phyloP scores from a whole-genome alignment of 2,329 filamentous ascomycete species.

The Fusarium incarnatum region DNA sequence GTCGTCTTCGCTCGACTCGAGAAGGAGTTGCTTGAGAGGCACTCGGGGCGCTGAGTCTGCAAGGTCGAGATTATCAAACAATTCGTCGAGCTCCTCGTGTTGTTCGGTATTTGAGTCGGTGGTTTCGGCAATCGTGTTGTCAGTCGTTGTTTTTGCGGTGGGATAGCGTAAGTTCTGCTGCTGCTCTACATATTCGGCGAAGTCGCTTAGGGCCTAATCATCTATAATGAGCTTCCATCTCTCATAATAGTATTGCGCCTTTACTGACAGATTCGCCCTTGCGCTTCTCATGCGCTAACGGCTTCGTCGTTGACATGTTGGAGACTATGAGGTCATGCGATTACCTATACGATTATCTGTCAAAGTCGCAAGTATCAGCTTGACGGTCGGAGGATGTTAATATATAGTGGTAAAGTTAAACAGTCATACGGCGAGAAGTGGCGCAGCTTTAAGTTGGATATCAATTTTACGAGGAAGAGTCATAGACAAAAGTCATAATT shows the following conservation, averaged over 20 bases:
- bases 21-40: slow-evolving; percentile 80
- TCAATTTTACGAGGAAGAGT: slow-evolving; percentile 36
- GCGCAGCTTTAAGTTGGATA: slow-evolving; percentile 39
- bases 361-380: slow-evolving; percentile 13
- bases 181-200: slow-evolving; percentile 96
- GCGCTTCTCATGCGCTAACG: slow-evolving; percentile 80
- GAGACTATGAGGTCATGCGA: slow-evolving; percentile 41
- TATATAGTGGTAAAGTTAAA: slow-evolving; percentile 15
- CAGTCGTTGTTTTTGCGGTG: slow-evolving; percentile 49
- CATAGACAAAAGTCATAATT: slow-evolving; percentile 34
- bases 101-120: slow-evolving; percentile 58
- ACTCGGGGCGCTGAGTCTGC: slow-evolving; percentile 75
- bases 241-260: too few species aligned
- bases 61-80: slow-evolving; percentile 89
- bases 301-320: slow-evolving; percentile 69
- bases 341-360: slow-evolving; percentile 49
- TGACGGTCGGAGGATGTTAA: slow-evolving; percentile 14
- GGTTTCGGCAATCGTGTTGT: slow-evolving; percentile 46
- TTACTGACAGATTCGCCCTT: slow-evolving; percentile 83
- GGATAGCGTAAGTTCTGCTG: slow-evolving; percentile 83
- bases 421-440: slow-evolving; percentile 16
- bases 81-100: slow-evolving; percentile 88
- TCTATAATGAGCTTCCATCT: slow-evolving; percentile 16
- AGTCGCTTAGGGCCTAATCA: slow-evolving; percentile 83
- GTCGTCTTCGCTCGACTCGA: slow-evolving; percentile 68